Evolutionary conservation across 2,329 filamentous ascomycete genomes (phyloP), one percentile per base, ranked within the genome.

Genomic region (Alternaria alternata): DNA sequence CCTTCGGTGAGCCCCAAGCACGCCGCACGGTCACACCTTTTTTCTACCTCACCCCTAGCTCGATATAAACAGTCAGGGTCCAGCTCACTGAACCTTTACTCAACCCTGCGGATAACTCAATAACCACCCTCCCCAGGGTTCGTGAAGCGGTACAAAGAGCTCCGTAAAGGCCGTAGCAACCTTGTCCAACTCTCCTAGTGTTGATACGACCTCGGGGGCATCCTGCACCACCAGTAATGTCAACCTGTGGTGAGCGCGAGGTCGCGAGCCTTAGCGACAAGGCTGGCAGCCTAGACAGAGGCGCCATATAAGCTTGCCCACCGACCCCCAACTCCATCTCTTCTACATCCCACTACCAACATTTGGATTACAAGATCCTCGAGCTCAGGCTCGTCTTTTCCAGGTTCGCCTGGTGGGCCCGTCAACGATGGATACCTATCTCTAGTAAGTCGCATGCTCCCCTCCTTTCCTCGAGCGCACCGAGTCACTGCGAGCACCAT

Each of bases 141-240:
- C 11, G 24, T 8, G 18, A 28, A 38, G 36, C 14, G 53, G 43
- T 46, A 51, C 26, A 38, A 48, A 8, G 26, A 58, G 42, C 11
- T 56, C 32, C 42, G 20, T 34, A 39, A 32, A 16, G 49, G 39
- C 36, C 39, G 18, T 26, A 36, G 53, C 51, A 65, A 43, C 34
- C 24, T 54, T 43, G 34, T 52, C 60, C 38, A 52, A 59, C 20
- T 65, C 60, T 55, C 41, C 60, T 16, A 47, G 47, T 60, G 11
- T 52, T 20, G 28, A 57, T 47, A 49, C 51, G 34, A 46, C 56
- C 41, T 24, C n/a, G 22, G n/a, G 46, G 47, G 34, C 51, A 42
- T 51, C 32, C 34, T 57, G 43, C 38, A 61, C 36, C 32, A 22
- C 42, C 24, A 20, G 12, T 11, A 28, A 42, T 60, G 42, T 26